Evolutionary conservation across 2,329 filamentous ascomycete species (phyloP).

Genomic region (Chrysoporthe puriensis): DNA sequence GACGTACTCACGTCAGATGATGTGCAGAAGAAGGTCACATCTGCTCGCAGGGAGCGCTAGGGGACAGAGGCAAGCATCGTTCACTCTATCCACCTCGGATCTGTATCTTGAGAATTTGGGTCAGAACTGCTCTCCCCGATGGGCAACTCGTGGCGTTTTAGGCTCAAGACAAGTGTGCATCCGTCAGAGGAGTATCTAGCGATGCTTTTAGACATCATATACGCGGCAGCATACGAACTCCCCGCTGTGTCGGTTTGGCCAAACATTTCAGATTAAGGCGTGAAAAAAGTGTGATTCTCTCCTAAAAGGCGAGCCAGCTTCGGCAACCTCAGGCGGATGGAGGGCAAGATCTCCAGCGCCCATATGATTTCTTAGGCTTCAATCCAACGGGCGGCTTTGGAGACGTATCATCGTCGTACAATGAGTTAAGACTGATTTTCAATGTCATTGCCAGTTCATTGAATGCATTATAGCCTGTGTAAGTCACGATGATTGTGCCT

Average conservation of each 20-base stretch:
- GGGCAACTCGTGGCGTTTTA: neutral
- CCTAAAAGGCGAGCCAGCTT: conserved; percentile 10
- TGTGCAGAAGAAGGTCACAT: neutral
- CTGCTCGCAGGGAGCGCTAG: neutral
- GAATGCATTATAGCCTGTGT: neutral
- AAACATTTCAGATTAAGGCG: too few species aligned
- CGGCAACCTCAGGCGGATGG: conserved; percentile 1
- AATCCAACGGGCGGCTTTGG: neutral
- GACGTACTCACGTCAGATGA: conserved; percentile 2
- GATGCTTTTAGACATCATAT: neutral
- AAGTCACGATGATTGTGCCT: neutral
- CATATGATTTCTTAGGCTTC: conserved; percentile 10
- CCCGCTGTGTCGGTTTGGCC: conserved; percentile 5
- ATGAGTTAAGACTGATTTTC: neutral
- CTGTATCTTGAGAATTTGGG: neutral
- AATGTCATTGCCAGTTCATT: neutral
- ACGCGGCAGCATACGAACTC: too few species aligned
- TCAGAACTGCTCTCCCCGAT: neutral
- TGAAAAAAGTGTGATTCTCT: conserved; percentile 14
- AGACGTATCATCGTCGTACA: neutral
- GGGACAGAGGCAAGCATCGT: neutral
- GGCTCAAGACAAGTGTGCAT: conserved; percentile 1
- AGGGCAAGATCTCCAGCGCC: neutral
- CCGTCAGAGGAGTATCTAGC: neutral
- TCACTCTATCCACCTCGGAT: neutral